phyloP scores from a whole-genome alignment of 345 rosid genomes.

The Bretschneidera sinensis region DNA sequence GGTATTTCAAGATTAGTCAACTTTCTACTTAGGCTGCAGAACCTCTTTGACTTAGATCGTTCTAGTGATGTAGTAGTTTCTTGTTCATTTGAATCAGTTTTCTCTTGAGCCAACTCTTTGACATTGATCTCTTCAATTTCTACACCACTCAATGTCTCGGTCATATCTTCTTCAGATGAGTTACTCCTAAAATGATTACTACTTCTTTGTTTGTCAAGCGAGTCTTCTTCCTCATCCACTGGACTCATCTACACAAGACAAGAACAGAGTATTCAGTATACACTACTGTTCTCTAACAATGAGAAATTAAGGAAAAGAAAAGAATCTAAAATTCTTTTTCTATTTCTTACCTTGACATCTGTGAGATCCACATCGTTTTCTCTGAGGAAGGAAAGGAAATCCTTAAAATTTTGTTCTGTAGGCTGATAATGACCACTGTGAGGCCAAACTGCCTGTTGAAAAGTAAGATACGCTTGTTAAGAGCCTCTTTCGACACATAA shows the following conservation, averaged over 20 bases:
- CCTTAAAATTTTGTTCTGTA: slow-evolving; percentile 72
- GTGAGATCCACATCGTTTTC: slow-evolving; percentile 77
- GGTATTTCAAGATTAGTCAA: slow-evolving; percentile 47
- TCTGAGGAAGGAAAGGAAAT: slow-evolving; percentile 58
- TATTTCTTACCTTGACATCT: slow-evolving; percentile 57
- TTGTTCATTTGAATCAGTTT: slow-evolving; percentile 23
- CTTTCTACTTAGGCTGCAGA: slow-evolving; percentile 24
- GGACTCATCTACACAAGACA: slow-evolving; percentile 63
- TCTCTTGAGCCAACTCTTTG: slow-evolving; percentile 21
- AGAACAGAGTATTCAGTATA: slow-evolving; percentile 5
- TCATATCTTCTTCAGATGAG: slow-evolving; percentile 58
- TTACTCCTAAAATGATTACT: slow-evolving; percentile 44
- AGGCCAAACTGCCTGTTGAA: slow-evolving; percentile 85
- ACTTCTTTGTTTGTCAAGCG: slow-evolving; percentile 34
- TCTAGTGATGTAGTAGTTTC: slow-evolving; percentile 21
- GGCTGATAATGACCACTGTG: slow-evolving; percentile 99
- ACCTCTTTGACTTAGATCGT: slow-evolving; percentile 15
- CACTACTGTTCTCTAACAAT: background rate
- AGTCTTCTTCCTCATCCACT: slow-evolving; percentile 47
- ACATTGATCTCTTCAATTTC: slow-evolving; percentile 29
- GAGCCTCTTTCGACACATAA: background rate
- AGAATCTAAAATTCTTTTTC: slow-evolving; percentile 4
- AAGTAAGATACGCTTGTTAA: slow-evolving; percentile 9
- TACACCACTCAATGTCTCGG: slow-evolving; percentile 22
- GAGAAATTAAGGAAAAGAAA: background rate